Base-by-base conservation (phyloP, 768 basidiomycete species). In the Russula dissimulans region DNA sequence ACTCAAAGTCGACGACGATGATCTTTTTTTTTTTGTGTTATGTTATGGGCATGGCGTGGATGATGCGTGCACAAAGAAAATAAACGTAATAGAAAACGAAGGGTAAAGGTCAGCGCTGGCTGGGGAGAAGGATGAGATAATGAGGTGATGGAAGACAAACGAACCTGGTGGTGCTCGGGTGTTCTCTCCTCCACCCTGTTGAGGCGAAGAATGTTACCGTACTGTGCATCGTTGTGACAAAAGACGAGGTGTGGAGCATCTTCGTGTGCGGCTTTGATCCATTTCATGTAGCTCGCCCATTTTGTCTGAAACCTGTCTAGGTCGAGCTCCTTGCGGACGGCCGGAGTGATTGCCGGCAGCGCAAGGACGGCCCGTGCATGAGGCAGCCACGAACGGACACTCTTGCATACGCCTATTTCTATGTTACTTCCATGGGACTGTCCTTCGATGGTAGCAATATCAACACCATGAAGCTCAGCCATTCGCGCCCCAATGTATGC, bases 1-100 rank as follows among this genome's bases (percentile, higher is more conserved):
- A 99, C 75, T 99, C 97, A 70, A 97, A 98, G 74, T 99, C 97
- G 64, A 97, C 93, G 39, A 95, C 90, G 70, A 95, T 89, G 63
- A 95, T 85, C 89, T 95, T 26, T 26, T 26, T 26, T 26, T 26
- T 26, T 26, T 26, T 1, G 22, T 26, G 22, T 26, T 26, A 26
- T 26, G 63, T 53, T 22, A 43, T 54, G 32, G 32, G 26, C 53
- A 43, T 56, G 10, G 22, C 22, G 22, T 26, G 22, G 22, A 26
- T 26, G 22, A 26, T 26, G 22, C 22, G 22, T 26, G 7, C 7
- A 38, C 7, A 38, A 38, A 38, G 12, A 48, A 47, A 12, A 29
- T 6, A n/a, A 6, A 34, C 26, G 42, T 34, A 52, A 34, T 22
- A 45, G n/a, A 51, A 49, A n/a, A 69, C 63, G 49, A 44, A 32